Conservation (phyloP, 768 basidiomycete species). For the Calocera viscosa region DNA sequence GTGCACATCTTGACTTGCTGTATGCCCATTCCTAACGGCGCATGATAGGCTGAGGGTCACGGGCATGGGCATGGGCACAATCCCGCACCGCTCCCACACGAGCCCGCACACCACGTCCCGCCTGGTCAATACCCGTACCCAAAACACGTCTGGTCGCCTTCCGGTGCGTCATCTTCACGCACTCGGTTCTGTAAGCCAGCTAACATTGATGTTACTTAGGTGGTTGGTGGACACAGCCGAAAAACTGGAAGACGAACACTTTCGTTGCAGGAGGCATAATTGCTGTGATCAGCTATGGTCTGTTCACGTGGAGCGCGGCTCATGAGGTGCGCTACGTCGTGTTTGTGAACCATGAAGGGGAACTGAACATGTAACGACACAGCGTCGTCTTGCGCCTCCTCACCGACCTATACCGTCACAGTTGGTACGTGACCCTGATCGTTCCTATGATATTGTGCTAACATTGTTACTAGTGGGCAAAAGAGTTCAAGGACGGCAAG, state of each 20-base stretch:
- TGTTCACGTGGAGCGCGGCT: conserved; percentile 63
- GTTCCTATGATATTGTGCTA: background rate
- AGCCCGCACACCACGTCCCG: background rate
- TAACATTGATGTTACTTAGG: conserved; percentile 34
- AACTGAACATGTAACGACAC: background rate
- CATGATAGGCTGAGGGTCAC: background rate
- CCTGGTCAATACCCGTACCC: conserved; percentile 71
- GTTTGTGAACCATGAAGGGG: background rate
- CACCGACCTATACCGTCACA: conserved; percentile 65
- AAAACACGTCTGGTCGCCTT: conserved; percentile 88
- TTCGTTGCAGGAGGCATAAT: conserved; percentile 60
- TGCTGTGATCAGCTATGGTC: conserved; percentile 46
- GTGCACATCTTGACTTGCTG: background rate
- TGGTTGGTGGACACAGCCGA: conserved; percentile 90
- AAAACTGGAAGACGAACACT: conserved; percentile 83
- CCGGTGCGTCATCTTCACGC: conserved; percentile 40
- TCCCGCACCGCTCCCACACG: background rate
- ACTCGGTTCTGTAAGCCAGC: background rate
- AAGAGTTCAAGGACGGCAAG: conserved; percentile 33
- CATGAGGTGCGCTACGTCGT: conserved; percentile 49
- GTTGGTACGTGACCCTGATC: conserved; percentile 37
- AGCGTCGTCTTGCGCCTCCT: conserved; percentile 52
- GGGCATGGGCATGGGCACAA: background rate
- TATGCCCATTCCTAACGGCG: background rate
- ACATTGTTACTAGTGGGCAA: conserved; percentile 35